These are phyloP conservation scores for Claviceps africana DNA, from an alignment of 2,329 filamentous ascomycete species.

Conservation along the genomic window DNA sequence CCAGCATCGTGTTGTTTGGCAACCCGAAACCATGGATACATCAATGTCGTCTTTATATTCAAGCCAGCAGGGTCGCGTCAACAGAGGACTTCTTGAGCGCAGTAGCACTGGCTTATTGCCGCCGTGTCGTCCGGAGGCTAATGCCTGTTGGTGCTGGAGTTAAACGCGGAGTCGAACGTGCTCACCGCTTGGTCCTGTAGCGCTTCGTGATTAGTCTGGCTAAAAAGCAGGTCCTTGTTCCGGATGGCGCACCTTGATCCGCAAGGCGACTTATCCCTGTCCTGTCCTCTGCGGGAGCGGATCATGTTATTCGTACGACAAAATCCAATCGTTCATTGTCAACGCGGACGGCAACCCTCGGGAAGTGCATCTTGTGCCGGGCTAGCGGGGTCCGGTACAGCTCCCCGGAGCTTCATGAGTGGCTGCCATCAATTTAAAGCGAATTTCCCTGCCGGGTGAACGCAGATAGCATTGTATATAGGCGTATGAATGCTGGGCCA, in stretches of 20 bases:
- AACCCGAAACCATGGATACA: constrained; percentile 7
- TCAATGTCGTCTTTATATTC: constrained; percentile 1
- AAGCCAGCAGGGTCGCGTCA: constrained; percentile 4
- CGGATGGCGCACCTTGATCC: neutral
- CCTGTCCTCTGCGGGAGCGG: neutral
- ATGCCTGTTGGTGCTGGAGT: too few species aligned
- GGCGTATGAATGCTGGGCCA: neutral
- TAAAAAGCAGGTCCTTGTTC: neutral
- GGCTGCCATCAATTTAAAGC: constrained; percentile 3
- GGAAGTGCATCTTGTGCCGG: constrained; percentile 6
- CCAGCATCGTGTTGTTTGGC: neutral
- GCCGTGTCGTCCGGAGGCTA: neutral
- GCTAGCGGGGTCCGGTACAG: constrained; percentile 7
- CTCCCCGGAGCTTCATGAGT: constrained; percentile 9
- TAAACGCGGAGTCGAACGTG: neutral
- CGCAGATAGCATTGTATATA: too few species aligned
- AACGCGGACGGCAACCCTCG: neutral
- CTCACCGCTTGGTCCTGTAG: constrained; percentile 3
- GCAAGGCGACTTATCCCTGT: neutral
- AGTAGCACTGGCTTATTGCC: neutral
- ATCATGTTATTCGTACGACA: constrained; percentile 1
- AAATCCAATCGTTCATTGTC: neutral
- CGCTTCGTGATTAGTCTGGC: constrained; percentile 1
- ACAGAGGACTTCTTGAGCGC: neutral
- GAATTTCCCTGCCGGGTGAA: neutral